Evolutionary conservation across 371 early-diverging fungal species (phyloP), one percentile per base, ranked within the genome.

Genomic region (Dinochytrium kinnereticum): DNA sequence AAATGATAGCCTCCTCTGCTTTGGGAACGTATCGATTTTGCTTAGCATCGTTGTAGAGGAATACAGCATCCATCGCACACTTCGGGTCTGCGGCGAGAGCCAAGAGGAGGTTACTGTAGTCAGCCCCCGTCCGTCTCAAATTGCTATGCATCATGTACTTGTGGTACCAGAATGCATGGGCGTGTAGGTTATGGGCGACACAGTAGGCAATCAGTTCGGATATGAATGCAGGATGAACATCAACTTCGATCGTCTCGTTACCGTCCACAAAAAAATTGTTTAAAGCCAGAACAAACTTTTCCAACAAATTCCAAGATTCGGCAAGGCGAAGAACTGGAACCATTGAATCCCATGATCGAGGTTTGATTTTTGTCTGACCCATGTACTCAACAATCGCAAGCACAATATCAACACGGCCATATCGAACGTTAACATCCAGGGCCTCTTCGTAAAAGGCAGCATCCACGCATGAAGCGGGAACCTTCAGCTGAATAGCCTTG

Each of bases 161-260:
- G 39, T 55, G 68, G 51, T 74, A 74, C 74, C 74, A 74, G 36
- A 74, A 74, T 13, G 69, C 74, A 55, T 74, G 74, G 21, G 74
- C 68, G 37, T 68, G 68, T 33, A 73, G 55, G 3, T 68, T 69
- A 61, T 74, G 74, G 2, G 74, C 68, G 34, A 74, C 73, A 37
- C 74, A 74, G 64, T 74, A 59, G 10, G 74, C 57, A 15, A 74
- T 57, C 5, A 74, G 74, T 33, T 74, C 74, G 7, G 74, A 57
- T 15, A 69, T 68, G 38, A 73, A 68, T 15, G 34, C 34, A 34
- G 68, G 74, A 57, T 69, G 59, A 55, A 74, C 59, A 40, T 74
- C 74, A 13, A 37, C 53, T 2, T 19, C 66, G 33, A 55, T 49
- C 0, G 69, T 59, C 26, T 69, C 59, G 34, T 55, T 59, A 5